Evolutionary conservation across 78 protist genomes (phyloP).

Genomic region (Anaeramoeba flamelloides): DNA sequence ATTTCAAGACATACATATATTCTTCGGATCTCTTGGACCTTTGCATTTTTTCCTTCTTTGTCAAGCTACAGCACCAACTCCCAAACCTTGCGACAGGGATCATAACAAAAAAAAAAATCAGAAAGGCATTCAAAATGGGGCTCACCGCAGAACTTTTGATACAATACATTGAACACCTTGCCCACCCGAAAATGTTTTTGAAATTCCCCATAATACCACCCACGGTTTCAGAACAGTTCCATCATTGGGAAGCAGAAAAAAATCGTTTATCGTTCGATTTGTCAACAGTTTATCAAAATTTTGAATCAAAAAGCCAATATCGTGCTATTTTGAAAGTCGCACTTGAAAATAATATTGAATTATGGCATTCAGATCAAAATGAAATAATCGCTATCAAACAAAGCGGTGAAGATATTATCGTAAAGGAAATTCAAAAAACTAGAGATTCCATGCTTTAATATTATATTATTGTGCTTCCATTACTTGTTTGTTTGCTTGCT

Average conservation of each 20-base stretch:
- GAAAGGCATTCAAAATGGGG: not conserved
- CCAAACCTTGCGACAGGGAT: not conserved
- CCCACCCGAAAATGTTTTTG: not conserved
- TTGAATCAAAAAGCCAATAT: too few species aligned
- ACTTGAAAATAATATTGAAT: too few species aligned
- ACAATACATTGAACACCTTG: not conserved
- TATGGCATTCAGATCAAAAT: too few species aligned
- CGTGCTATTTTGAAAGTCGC: too few species aligned
- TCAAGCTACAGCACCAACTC: not conserved
- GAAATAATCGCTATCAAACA: too few species aligned
- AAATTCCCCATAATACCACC: not conserved
- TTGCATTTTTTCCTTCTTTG: not conserved
- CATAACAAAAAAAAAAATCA: not conserved
- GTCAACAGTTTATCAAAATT: too few species aligned
- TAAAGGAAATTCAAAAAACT: too few species aligned
- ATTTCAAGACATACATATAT: not conserved
- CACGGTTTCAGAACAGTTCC: not conserved
- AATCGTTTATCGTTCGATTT: not conserved
- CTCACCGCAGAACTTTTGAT: not conserved
- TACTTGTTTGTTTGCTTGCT: too few species aligned
- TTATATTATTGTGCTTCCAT: too few species aligned
- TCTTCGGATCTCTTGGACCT: not conserved
- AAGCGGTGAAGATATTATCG: too few species aligned
- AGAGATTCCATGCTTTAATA: too few species aligned
- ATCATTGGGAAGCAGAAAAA: not conserved